Percentiles rank a stretch among this genome's conserved stretches.
phyloP scores from a whole-genome alignment of 2,329 filamentous ascomycete species.

The Trichoderma arundinaceum region DNA sequence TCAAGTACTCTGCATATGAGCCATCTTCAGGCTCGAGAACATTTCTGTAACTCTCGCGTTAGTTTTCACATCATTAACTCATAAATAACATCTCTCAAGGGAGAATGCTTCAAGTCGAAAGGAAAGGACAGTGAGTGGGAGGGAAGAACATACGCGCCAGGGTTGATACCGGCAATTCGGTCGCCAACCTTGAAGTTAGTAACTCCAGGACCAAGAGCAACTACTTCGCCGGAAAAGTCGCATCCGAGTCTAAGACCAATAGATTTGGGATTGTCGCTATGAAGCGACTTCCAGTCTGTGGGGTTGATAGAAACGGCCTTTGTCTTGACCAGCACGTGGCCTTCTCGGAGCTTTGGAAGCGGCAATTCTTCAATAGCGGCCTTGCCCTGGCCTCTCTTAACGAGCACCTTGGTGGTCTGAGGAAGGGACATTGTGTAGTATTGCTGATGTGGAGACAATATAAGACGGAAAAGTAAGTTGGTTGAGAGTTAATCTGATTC shows the following conservation, averaged over 20 bases:
- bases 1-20: conserved; percentile 49
- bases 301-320: conserved; percentile 46
- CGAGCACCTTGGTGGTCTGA: conserved; percentile 1
- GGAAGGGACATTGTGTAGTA: not conserved
- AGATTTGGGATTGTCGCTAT: conserved; percentile 22
- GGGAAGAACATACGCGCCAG: conserved; percentile 40
- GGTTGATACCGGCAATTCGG: conserved; percentile 50
- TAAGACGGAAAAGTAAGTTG: not conserved
- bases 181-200: conserved; percentile 54
- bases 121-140: too few species aligned
- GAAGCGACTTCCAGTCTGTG: conserved; percentile 44
- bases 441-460: not conserved
- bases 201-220: conserved; percentile 52
- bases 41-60: conserved; percentile 3
- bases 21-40: conserved; percentile 48
- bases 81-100: not conserved
- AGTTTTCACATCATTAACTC: not conserved
- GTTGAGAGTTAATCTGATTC: not conserved
- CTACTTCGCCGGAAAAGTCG: conserved; percentile 55
- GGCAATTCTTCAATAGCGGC: not conserved
- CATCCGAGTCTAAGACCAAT: conserved; percentile 45
- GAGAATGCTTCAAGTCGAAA: too few species aligned
- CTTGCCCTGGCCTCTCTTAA: not conserved
- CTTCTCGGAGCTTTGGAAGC: conserved; percentile 28
- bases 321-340: conserved; percentile 43